Evolutionary conservation across 768 basidiomycete species (phyloP).

Genomic region (Hygrocybe coccinea): DNA sequence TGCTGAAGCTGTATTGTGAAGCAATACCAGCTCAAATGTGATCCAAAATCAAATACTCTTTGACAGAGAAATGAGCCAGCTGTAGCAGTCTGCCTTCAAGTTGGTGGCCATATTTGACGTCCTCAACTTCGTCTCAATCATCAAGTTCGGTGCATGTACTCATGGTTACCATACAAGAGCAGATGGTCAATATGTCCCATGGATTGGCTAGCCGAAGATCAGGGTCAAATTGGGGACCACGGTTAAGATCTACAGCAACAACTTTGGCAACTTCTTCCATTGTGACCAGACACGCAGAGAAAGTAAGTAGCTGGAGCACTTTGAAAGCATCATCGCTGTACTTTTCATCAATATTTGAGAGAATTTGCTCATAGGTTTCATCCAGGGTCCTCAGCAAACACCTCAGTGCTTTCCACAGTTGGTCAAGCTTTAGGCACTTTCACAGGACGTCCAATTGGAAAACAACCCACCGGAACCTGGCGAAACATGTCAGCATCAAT

Average conservation of each 20-base stretch:
- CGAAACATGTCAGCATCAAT: background rate
- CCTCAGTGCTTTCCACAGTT: slow-evolving; percentile 14
- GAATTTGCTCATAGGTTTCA: slow-evolving; percentile 19
- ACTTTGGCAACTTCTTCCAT: slow-evolving; percentile 20
- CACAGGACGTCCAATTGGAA: slow-evolving; percentile 19
- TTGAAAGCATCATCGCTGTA: slow-evolving; percentile 12
- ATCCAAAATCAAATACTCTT: slow-evolving; percentile 4
- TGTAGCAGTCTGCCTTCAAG: background rate
- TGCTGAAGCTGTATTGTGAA: background rate
- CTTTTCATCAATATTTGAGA: slow-evolving; percentile 15
- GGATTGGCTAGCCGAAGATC: slow-evolving; percentile 3
- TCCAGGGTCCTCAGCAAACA: slow-evolving; percentile 13
- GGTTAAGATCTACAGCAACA: slow-evolving; percentile 14
- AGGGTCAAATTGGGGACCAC: slow-evolving; percentile 4
- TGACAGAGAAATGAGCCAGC: slow-evolving; percentile 4
- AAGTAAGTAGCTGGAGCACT: slow-evolving; percentile 18
- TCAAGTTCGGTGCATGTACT: background rate
- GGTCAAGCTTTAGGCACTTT: slow-evolving; percentile 8
- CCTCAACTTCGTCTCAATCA: background rate
- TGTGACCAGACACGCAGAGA: slow-evolving; percentile 11
- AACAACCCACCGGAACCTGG: slow-evolving; percentile 22
- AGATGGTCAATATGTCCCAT: slow-evolving; percentile 7
- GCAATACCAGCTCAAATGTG: background rate
- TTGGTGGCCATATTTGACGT: no score
- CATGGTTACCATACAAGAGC: slow-evolving; percentile 11